Evolutionary conservation across 768 basidiomycete species (phyloP), one percentile per base, ranked within the genome.

Genomic region (Termitomyces titanicus): DNA sequence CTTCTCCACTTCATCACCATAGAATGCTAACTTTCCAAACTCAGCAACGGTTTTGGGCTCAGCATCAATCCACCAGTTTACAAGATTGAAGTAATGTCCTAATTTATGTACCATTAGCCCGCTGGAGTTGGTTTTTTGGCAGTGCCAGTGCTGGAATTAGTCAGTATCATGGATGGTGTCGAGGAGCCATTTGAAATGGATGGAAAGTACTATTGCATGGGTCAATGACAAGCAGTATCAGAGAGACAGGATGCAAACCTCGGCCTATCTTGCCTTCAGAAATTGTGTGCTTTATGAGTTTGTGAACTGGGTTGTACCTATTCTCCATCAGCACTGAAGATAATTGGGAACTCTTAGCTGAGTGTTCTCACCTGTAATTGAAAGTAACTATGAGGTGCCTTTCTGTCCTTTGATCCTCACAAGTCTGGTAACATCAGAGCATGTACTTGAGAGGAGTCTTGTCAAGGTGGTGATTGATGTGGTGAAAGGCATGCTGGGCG

Each of bases 361-460:
- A n/a, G 29, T 5, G 9, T 13, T 1, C n/a, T 39, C 42, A 70
- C 70, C 73, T 70, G 53, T 74, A 77, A 61, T 74, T 75, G 64
- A 76, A 76, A 3, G 74, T 75, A 0, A 76, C 76, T 17, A 72
- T 75, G 18, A 76, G 49, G 57, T 74, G 74, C 34, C 66, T 65
- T 0, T 74, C 74, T 0, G 74, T 78, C 51, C 73, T 66, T 56
- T 77, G 62, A n/a, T 98, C 95, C 74, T 98, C 95, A 72, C 95
- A 95, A 56, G 95, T 98, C 83, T 98, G 95, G 86, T 97, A 98
- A 77, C 95, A 94, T 95, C 95, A 98, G 62, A 98, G 79, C 92
- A 98, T 94, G 83, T 98, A 98, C 78, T 98, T 94, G 65, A 98
- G 87, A 47, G 95, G 92, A 13, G 95, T 98, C 83, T 94, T 96